Evolutionary conservation across 2,329 filamentous ascomycete species (phyloP), one percentile per base, ranked within the genome.

Genomic region (Phialophora tarda): DNA sequence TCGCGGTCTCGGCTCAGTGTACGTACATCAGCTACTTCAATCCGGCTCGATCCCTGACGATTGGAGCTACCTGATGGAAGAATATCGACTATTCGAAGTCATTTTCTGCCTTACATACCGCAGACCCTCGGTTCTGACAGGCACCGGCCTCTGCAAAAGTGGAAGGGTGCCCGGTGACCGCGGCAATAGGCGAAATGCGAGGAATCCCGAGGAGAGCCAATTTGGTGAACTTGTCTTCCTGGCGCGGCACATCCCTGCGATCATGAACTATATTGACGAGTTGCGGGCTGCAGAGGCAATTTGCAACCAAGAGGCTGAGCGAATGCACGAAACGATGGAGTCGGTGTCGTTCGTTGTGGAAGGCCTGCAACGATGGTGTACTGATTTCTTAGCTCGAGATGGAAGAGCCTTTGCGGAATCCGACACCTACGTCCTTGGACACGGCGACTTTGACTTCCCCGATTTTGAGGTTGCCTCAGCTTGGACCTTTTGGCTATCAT

Each of bases 31-130:
- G 11, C 34, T 53, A n/a, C 58, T 61, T 53, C 41, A 41, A 32
- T 28, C 47, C 4, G 32, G 50, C 21, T 51, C 58, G 26, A 41
- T 61, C 17, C 47, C 47, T 30, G 21, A 41, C 34, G 58, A 61
- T 3, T 38, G 47, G 30, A 30, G 7, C 17, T 44, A 51, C 17
- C 21, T 53, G 14, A 5, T 53, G 58, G 58, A 61, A 10, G 58
- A 61, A 53, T 61, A 61, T 41, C 47, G 47, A 21, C 58, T 61
- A 6, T 38, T 61, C 10, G 58, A 61, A 28, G 26, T 53, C 12
- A 24, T 53, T 12, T 53, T 61, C 14, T 61, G 58, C 30, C 47
- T 61, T 47, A 53, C 34, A 14, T 51, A 53, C 21, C 58, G 58
- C 28, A 38, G 34, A 53, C 12, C 30, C n/a, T 61, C 58, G 21